Evolutionary conservation across 2,329 filamentous ascomycete genomes (phyloP), one percentile per base, ranked within the genome.

Genomic region (Phialocephala sp.): DNA sequence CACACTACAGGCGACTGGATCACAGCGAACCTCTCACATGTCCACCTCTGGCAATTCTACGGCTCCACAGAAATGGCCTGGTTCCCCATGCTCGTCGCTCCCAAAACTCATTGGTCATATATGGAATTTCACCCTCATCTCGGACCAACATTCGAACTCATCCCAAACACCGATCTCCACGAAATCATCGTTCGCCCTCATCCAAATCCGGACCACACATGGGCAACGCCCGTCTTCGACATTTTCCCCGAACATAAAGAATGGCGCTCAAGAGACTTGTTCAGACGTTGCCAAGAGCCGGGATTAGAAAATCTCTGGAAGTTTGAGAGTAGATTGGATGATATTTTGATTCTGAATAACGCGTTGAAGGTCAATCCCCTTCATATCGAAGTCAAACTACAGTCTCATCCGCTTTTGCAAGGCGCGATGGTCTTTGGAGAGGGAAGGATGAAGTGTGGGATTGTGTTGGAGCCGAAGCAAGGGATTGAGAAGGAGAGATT

Each of bases 351-450:
- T 0, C 72, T 82, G n/a, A 77, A 75, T 32, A 82, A 79, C 63
- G 80, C 80, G 1, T 77, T 80, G 56, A 83, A 83, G 65, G 76
- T 81, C 47, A 82, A 82, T 50, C 81, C 82, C 0, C 64, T 80
- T 2, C 72, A 74, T 2, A 77, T 81, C 69, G 81, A 83, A 66
- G 71, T 66, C 20, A 69, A 72, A 4, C 73, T 83, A 15, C 73
- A 73, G 36, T 69, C 65, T 0, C 77, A 81, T 62, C 74, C 68
- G 2, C 1, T 59, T 3, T 68, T 82, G 0, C 66, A 71, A 1
- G 71, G 73, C 2, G 75, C 74, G 3, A 41, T 81, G 5, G 68
- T 82, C 1, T 69, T 78, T 58, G 80, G 80, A 0, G 72, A 78
- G 20, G 73, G 72, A 2, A 56, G 59, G n/a, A 52, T 57, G 0